Percentiles rank a stretch among this genome's conserved stretches.
phyloP scores from a whole-genome alignment of 1,284 basidiomycete species.

The Leccinum fallax region DNA sequence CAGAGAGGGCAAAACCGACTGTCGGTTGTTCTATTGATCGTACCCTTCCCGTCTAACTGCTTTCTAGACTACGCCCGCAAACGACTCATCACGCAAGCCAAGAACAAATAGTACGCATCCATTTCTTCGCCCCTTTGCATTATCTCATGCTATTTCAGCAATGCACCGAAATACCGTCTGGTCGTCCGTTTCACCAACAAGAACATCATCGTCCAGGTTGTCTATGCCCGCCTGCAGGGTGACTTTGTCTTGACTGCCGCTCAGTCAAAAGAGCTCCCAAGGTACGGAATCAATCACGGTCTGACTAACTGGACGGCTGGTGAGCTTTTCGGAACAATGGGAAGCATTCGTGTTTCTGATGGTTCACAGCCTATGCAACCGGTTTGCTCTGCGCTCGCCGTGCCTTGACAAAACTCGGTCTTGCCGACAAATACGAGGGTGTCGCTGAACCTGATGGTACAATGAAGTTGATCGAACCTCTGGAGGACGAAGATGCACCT shows the following conservation, averaged over 20 bases:
- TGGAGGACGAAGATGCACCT: constrained; percentile 92
- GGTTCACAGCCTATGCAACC: constrained; percentile 85
- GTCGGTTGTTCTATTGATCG: constrained; percentile 45
- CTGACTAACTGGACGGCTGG: constrained; percentile 98
- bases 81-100: constrained; percentile 95
- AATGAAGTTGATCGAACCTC: constrained; percentile 77
- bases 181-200: constrained; percentile 98
- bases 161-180: constrained; percentile 97
- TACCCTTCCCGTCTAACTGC: constrained; percentile 15
- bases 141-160: constrained; percentile 46
- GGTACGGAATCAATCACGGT: constrained; percentile 98
- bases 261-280: constrained; percentile 89
- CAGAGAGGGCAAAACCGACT: constrained; percentile 98
- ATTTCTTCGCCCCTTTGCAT: background rate
- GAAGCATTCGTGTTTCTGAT: background rate
- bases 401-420: constrained; percentile 92
- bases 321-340: constrained; percentile 32
- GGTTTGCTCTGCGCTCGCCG: constrained; percentile 96
- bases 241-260: constrained; percentile 92
- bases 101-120: constrained; percentile 94
- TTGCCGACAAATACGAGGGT: constrained; percentile 99
- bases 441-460: constrained; percentile 92
- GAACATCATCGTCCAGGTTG: constrained; percentile 90
- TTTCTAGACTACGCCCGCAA: constrained; percentile 91
- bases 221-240: constrained; percentile 97